Conservation (phyloP, 768 basidiomycete genomes). For the Suillus ampliporus region DNA sequence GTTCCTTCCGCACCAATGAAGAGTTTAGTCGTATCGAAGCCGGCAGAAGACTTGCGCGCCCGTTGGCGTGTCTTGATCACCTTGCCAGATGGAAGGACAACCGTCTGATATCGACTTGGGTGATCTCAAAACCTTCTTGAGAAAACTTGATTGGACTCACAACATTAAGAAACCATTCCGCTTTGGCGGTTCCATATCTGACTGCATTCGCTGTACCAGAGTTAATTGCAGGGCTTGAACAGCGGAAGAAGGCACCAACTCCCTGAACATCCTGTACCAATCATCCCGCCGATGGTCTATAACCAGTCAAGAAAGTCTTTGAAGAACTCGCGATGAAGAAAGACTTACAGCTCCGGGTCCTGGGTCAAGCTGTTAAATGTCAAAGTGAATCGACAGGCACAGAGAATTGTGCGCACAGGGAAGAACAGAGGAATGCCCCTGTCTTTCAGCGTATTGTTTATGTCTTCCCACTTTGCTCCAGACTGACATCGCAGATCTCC, state of each 20-base stretch:
- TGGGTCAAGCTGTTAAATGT: constrained; percentile 61
- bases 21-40: constrained; percentile 85
- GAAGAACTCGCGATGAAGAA: neutral
- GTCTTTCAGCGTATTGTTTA: constrained; percentile 71
- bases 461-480: constrained; percentile 79
- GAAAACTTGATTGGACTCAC: constrained; percentile 45
- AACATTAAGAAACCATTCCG: constrained; percentile 86
- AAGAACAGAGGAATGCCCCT: constrained; percentile 84
- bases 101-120: constrained; percentile 60
- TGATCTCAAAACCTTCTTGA: constrained; percentile 28
- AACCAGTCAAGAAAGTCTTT: neutral
- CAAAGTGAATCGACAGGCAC: neutral
- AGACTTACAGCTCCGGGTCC: constrained; percentile 67
- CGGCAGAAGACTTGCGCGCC: constrained; percentile 84
- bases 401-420: constrained; percentile 56
- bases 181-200: constrained; percentile 86
- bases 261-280: constrained; percentile 84
- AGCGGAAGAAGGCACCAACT: constrained; percentile 51
- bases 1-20: constrained; percentile 94
- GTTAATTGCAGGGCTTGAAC: neutral
- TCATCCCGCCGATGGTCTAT: constrained; percentile 88
- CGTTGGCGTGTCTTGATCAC: constrained; percentile 85
- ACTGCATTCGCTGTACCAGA: constrained; percentile 71
- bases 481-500: constrained; percentile 79
- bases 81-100: constrained; percentile 83